These are phyloP conservation scores for Melampsora americana DNA, from an alignment of 1,284 basidiomycete species.

Conservation along the genomic window DNA sequence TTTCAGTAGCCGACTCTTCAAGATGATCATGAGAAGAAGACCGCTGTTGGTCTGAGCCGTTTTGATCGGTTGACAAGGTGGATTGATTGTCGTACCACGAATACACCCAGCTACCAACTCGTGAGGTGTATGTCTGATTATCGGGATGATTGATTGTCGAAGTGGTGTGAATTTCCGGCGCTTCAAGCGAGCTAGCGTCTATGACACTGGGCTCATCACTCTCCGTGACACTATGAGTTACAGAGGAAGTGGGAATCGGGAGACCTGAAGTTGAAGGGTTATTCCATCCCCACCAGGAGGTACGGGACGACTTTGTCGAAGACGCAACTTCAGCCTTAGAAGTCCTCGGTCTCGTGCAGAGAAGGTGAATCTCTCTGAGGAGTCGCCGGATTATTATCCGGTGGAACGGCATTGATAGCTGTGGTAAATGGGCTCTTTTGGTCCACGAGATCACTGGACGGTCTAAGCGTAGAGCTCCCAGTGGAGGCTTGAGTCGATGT, in stretches of 20 bases:
- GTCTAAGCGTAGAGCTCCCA: too few species aligned
- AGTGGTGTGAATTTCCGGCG: not conserved
- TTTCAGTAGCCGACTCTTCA: not conserved
- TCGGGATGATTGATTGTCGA: not conserved
- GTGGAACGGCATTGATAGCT: not conserved
- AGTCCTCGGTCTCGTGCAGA: not conserved
- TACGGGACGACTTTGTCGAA: not conserved
- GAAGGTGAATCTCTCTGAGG: not conserved
- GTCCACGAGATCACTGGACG: too few species aligned
- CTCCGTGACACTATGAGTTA: not conserved
- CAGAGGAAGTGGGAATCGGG: not conserved
- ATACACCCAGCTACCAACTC: conserved; percentile 1
- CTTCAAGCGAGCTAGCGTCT: not conserved
- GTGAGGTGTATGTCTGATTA: not conserved
- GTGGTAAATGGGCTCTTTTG: too few species aligned
- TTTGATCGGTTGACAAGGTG: not conserved
- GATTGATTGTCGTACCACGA: conserved; percentile 5
- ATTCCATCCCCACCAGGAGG: conserved; percentile 1
- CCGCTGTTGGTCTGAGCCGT: not conserved
- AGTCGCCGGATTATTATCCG: not conserved
- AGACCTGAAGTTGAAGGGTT: not conserved
- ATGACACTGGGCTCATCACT: not conserved
- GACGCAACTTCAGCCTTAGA: not conserved
- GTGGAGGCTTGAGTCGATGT: not conserved
- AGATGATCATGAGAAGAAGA: not conserved